A percentile compares a stretch with the other conserved stretches of the same genome.
Conservation (phyloP, 176 grass and related monocot species). For the Musa troglodytarum region DNA sequence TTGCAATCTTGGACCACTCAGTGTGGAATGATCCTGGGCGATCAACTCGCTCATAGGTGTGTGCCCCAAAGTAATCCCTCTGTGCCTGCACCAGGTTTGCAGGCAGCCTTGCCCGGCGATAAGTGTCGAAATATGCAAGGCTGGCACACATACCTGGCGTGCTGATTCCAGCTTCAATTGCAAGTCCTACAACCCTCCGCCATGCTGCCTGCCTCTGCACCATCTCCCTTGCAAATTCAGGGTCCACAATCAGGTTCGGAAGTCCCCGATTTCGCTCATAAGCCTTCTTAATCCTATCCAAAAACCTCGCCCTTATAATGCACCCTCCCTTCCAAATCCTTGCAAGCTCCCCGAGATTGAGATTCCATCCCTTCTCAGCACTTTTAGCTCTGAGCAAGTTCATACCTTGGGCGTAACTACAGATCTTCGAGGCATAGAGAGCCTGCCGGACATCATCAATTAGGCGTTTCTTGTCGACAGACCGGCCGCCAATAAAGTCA, state of each 20-base stretch:
- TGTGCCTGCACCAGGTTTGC: conserved; percentile 93
- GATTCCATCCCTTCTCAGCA: conserved; percentile 66
- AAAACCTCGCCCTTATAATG: conserved; percentile 83
- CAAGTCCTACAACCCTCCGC: conserved; percentile 75
- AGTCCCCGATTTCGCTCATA: conserved; percentile 64
- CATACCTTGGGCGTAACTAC: conserved; percentile 95
- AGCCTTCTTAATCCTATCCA: conserved; percentile 81
- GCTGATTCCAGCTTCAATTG: conserved; percentile 71
- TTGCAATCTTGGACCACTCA: conserved; percentile 68
- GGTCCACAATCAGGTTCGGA: conserved; percentile 85
- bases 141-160: conserved; percentile 89
- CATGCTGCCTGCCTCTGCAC: conserved; percentile 79
- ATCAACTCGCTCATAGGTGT: conserved; percentile 85
- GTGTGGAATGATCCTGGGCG: conserved; percentile 76
- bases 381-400: conserved; percentile 78
- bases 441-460: conserved; percentile 73
- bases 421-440: conserved; percentile 73
- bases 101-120: conserved; percentile 58
- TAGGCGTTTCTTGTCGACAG: conserved; percentile 57
- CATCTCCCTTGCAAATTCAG: conserved; percentile 91
- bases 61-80: conserved; percentile 85
- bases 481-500: conserved; percentile 22
- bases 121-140: conserved; percentile 83
- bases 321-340: conserved; percentile 96
- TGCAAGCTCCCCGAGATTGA: conserved; percentile 69